These are phyloP conservation scores for Candida maesae DNA, from an alignment of 805 yeast species.

Conservation along the genomic window DNA sequence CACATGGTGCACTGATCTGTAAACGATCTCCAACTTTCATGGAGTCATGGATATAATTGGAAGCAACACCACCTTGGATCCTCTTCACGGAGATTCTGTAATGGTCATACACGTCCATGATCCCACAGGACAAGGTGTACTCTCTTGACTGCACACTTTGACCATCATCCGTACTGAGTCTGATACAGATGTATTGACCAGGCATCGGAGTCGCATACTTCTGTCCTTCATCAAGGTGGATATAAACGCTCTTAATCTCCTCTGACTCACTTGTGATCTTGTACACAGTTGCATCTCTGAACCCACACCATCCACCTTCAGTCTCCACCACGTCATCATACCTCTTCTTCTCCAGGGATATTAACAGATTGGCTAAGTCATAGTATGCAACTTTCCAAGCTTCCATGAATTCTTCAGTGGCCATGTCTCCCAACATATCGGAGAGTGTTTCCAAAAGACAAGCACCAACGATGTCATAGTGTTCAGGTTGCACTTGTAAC, in stretches of 20 bases:
- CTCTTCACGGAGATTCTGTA: conserved; percentile 58
- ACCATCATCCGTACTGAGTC: conserved; percentile 36
- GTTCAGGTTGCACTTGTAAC: conserved; percentile 57
- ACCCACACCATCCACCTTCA: conserved; percentile 54
- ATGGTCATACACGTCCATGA: conserved; percentile 28
- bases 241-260: conserved; percentile 48
- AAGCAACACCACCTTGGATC: conserved; percentile 45
- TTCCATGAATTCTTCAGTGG: conserved; percentile 51
- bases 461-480: conserved; percentile 62
- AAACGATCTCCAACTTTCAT: conserved; percentile 46
- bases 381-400: conserved; percentile 70
- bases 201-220: conserved; percentile 32
- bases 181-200: conserved; percentile 39
- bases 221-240: conserved; percentile 42
- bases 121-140: conserved; percentile 49
- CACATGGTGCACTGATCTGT: conserved; percentile 56
- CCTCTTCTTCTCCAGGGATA: conserved; percentile 46
- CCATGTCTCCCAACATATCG: conserved; percentile 53
- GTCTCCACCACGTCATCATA: conserved; percentile 34
- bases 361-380: conserved; percentile 57
- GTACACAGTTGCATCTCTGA: conserved; percentile 46
- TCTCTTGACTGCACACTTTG: conserved; percentile 48
- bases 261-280: conserved; percentile 40
- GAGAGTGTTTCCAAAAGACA: conserved; percentile 51
- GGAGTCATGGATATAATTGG: conserved; percentile 44